Evolutionary conservation across 441 rosid species (phyloP).

Genomic region (Melastoma candidum): DNA sequence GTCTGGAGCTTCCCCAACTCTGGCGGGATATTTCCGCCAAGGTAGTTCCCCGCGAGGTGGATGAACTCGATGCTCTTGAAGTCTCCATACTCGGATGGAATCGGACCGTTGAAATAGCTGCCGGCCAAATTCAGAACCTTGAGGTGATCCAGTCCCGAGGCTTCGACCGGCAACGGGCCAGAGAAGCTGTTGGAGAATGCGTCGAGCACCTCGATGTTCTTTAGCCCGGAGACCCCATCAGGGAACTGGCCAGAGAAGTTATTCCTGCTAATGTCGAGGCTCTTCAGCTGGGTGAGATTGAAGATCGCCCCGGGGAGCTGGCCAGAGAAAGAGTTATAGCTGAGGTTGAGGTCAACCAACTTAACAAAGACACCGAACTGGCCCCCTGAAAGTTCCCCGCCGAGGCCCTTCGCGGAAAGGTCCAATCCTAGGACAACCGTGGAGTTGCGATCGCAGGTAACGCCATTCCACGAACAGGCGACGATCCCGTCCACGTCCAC

Average conservation of each 20-base stretch:
- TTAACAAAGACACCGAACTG: slow-evolving; percentile 43
- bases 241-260: slow-evolving; percentile 72
- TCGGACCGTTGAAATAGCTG: slow-evolving; percentile 80
- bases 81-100: slow-evolving; percentile 62
- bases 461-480: slow-evolving; percentile 92
- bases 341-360: slow-evolving; percentile 66
- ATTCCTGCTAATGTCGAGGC: slow-evolving; percentile 80
- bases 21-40: slow-evolving; percentile 51
- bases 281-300: slow-evolving; percentile 38
- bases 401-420: slow-evolving; percentile 54
- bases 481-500: slow-evolving; percentile 14
- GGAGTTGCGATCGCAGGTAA: slow-evolving; percentile 52
- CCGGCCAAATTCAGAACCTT: slow-evolving; percentile 83
- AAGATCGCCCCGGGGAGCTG: slow-evolving; percentile 50
- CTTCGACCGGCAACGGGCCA: slow-evolving; percentile 56
- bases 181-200: slow-evolving; percentile 92
- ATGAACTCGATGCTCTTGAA: slow-evolving; percentile 64
- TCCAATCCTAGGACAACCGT: slow-evolving; percentile 43
- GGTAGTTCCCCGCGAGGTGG: slow-evolving; percentile 78
- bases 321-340: slow-evolving; percentile 71
- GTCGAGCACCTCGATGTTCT: slow-evolving; percentile 43
- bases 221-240: slow-evolving; percentile 33
- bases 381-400: slow-evolving; percentile 45
- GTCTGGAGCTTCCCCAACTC: slow-evolving; percentile 62
- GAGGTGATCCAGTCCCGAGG: slow-evolving; percentile 45